Evolutionary conservation across 352 stramenopile species (phyloP).

Genomic region (Globisporangium heterothallicum): DNA sequence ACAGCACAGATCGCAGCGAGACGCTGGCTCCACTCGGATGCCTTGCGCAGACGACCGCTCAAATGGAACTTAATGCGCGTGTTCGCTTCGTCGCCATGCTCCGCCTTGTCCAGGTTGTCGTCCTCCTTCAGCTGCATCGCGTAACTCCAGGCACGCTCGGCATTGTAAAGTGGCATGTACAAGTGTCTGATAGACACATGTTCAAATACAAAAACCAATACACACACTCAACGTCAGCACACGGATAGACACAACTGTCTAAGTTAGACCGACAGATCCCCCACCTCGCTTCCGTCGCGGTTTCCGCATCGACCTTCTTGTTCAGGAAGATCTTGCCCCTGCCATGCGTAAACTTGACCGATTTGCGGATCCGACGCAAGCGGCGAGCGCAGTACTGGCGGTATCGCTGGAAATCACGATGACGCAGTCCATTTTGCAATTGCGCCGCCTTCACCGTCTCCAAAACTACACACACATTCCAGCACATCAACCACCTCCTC

Average conservation of each 20-base stretch:
- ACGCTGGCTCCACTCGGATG: constrained; percentile 80
- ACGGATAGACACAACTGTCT: background rate
- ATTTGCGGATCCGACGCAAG: constrained; percentile 84
- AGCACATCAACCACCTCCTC: background rate
- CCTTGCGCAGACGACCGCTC: constrained; percentile 83
- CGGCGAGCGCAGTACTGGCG: constrained; percentile 87
- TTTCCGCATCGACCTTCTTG: constrained; percentile 85
- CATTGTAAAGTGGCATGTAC: constrained; percentile 88
- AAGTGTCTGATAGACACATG: constrained; percentile 30
- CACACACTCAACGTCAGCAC: too few relatives aligned
- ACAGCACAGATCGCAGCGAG: constrained; percentile 71
- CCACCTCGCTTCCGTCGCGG: constrained; percentile 52
- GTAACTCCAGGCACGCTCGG: constrained; percentile 88
- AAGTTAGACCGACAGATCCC: background rate
- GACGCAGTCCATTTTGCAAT: constrained; percentile 85
- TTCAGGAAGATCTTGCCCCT: constrained; percentile 80
- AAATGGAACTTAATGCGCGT: constrained; percentile 88
- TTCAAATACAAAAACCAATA: background rate
- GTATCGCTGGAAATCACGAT: constrained; percentile 90
- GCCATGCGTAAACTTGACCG: constrained; percentile 83
- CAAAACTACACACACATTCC: constrained; percentile 34
- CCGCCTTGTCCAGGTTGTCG: constrained; percentile 82
- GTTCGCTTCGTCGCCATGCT: constrained; percentile 81
- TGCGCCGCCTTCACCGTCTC: constrained; percentile 88
- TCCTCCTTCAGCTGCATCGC: constrained; percentile 90